Evolutionary conservation across 257 asterid species (phyloP).

Genomic region (Lavandula angustifolia): DNA sequence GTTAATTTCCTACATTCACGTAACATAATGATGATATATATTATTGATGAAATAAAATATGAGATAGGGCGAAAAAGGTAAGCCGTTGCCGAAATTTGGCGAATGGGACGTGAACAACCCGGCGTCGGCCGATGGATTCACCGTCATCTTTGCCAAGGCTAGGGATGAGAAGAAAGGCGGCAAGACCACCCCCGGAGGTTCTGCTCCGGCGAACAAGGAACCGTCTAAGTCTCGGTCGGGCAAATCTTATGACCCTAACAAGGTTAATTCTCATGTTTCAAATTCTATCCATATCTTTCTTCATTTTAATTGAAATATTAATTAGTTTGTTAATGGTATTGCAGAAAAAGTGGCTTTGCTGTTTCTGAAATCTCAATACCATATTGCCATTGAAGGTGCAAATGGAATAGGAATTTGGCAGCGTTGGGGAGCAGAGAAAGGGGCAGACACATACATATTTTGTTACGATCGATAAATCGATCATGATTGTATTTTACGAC

Average conservation of each 20-base stretch:
- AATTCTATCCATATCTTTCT: too few species aligned
- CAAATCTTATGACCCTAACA: slow-evolving; percentile 16
- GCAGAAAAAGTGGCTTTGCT: slow-evolving; percentile 48
- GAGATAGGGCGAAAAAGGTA: slow-evolving; percentile 46
- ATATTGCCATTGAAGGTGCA: slow-evolving; percentile 12
- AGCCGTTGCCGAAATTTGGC: slow-evolving; percentile 61
- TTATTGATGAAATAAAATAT: too few species aligned
- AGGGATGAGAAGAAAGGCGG: slow-evolving; percentile 50
- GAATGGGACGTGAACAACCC: slow-evolving; percentile 68
- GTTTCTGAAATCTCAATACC: slow-evolving; percentile 28
- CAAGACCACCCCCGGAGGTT: slow-evolving; percentile 6
- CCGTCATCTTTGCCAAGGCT: slow-evolving; percentile 52
- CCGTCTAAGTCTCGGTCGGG: slow-evolving; percentile 4
- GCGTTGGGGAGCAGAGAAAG: slow-evolving; percentile 26
- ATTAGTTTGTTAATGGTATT: not conserved
- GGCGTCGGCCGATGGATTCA: slow-evolving; percentile 59
- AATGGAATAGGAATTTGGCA: slow-evolving; percentile 1
- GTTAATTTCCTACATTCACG: not conserved
- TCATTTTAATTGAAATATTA: too few species aligned
- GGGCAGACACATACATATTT: not conserved
- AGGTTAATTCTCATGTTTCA: slow-evolving; percentile 20
- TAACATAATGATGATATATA: too few species aligned
- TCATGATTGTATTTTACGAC: not conserved
- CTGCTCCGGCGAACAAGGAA: slow-evolving; percentile 28
- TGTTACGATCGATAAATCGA: not conserved